Percentiles rank a stretch among this genome's conserved stretches.
These are phyloP conservation scores for Stemphylium vesicarium DNA, from an alignment of 2,329 filamentous ascomycete genomes.

Conservation along the genomic window DNA sequence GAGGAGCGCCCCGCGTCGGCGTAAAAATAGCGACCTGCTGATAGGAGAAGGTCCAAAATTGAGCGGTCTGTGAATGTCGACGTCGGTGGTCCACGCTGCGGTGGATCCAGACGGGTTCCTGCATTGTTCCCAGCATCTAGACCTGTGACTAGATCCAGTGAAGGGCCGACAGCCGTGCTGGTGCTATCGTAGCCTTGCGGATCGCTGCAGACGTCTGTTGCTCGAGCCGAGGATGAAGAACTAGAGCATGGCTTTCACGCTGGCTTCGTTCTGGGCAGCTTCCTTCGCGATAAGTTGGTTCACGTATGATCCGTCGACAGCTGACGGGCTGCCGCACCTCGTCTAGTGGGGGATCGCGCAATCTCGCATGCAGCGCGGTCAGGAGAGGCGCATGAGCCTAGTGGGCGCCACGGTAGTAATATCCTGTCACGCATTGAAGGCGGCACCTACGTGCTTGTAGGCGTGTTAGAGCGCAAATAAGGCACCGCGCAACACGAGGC, in stretches of 20 bases:
- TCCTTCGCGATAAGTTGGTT: not conserved
- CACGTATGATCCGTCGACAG: not conserved
- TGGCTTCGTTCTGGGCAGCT: not conserved
- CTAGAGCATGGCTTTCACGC: not conserved
- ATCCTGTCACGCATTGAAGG: conserved; percentile 14
- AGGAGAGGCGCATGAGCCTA: conserved; percentile 18
- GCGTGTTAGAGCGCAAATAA: conserved; percentile 18
- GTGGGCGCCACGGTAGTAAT: conserved; percentile 21
- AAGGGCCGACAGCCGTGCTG: conserved; percentile 14
- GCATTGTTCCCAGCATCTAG: conserved; percentile 28
- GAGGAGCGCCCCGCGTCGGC: conserved; percentile 10
- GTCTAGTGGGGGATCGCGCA: conserved; percentile 7
- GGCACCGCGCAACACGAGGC: conserved; percentile 21
- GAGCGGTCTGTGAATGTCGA: conserved; percentile 13
- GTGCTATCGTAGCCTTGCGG: conserved; percentile 4
- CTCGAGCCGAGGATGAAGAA: not conserved
- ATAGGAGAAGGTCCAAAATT: conserved; percentile 15
- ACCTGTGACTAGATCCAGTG: conserved; percentile 18
- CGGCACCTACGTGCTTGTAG: conserved; percentile 9
- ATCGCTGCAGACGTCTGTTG: not conserved
- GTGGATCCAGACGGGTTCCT: conserved; percentile 32
- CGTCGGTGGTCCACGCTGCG: conserved; percentile 8
- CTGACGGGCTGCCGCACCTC: not conserved
- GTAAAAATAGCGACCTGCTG: conserved; percentile 26
- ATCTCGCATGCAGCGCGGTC: conserved; percentile 23